Conservation (phyloP, 805 yeast genomes). For the Dipodascus geniculatus region DNA sequence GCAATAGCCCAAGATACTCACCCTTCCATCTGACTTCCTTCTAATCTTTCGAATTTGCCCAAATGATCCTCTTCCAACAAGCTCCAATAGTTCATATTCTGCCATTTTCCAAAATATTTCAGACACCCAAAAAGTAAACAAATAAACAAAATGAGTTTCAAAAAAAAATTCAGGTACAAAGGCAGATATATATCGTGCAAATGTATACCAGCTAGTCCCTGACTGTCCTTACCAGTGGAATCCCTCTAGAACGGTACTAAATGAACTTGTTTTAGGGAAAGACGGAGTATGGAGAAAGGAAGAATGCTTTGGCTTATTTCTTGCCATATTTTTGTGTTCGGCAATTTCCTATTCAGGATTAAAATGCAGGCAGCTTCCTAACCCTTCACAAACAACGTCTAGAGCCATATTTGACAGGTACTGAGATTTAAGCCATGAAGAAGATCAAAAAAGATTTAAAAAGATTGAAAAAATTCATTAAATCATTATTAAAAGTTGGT, state of each 20-base stretch:
- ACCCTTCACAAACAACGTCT: background rate
- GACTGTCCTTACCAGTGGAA: background rate
- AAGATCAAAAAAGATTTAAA: background rate
- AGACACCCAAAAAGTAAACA: too few relatives aligned
- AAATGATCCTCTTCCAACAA: slow-evolving; percentile 91
- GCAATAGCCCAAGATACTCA: background rate
- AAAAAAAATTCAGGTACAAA: too few relatives aligned
- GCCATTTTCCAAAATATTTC: background rate
- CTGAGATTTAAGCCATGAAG: background rate
- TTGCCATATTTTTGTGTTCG: background rate
- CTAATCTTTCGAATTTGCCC: slow-evolving; percentile 85
- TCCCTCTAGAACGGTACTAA: background rate
- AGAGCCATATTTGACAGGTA: background rate
- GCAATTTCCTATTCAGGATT: background rate
- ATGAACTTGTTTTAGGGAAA: background rate
- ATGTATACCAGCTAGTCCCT: background rate
- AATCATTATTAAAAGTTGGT: too few relatives aligned
- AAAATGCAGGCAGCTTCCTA: background rate
- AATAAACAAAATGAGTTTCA: too few relatives aligned
- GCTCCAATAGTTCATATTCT: slow-evolving; percentile 56
- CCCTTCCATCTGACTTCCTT: slow-evolving; percentile 42
- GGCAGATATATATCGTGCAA: too few relatives aligned
- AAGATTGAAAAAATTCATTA: too few relatives aligned
- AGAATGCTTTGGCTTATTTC: background rate
- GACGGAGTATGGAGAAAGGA: background rate